These are phyloP conservation scores for Rhododendron griersonianum DNA, from an alignment of 148 eudicot species.

Conservation along the genomic window DNA sequence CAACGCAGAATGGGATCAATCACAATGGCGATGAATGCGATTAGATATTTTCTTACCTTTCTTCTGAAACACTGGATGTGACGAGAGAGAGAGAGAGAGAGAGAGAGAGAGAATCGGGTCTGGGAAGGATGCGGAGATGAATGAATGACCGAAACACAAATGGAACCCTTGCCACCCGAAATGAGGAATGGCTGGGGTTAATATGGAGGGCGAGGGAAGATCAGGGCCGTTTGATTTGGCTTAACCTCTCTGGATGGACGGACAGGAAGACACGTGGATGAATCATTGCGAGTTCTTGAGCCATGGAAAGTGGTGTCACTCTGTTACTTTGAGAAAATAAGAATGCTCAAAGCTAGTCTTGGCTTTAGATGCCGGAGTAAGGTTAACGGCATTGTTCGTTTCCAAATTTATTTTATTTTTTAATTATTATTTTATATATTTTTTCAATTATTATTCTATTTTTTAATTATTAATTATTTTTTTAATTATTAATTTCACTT, in stretches of 20 bases:
- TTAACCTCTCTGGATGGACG: constrained; percentile 26
- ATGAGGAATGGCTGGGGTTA: not conserved
- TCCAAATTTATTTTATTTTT: too few species aligned
- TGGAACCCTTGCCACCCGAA: not conserved
- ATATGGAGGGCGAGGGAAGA: constrained; percentile 2
- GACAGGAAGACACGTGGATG: constrained; percentile 29
- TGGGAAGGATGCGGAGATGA: not conserved
- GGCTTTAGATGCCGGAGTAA: too few species aligned
- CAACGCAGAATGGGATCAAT: not conserved
- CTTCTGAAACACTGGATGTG: not conserved
- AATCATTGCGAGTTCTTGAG: too few species aligned
- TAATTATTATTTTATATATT: too few species aligned
- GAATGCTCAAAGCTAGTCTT: too few species aligned
- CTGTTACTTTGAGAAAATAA: too few species aligned
- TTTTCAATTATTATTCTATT: too few species aligned
- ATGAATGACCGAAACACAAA: not conserved
- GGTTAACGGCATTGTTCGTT: too few species aligned
- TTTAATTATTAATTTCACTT: too few species aligned
- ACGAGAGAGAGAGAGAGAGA: constrained; percentile 13
- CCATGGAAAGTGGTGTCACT: too few species aligned
- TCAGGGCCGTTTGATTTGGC: constrained; percentile 37
- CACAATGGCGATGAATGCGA: not conserved
- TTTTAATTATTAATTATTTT: too few species aligned
- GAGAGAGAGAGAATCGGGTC: not conserved
- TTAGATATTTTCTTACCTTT: too few species aligned